Conservation (phyloP, 768 basidiomycete genomes). For the Boletus pseudopeckii region DNA sequence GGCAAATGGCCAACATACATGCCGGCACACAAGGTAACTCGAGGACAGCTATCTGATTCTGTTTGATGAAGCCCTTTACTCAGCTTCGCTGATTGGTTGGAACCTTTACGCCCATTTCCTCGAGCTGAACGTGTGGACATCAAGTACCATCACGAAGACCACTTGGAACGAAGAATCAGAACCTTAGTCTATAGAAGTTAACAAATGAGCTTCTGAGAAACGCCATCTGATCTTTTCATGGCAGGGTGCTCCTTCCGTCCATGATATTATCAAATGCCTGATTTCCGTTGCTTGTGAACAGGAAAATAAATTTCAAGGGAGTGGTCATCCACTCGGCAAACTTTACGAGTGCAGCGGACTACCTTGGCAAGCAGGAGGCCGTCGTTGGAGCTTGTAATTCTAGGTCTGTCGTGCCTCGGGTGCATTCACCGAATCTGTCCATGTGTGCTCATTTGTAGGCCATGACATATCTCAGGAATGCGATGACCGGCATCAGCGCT, state of each 20-base stretch:
- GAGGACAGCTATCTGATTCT: neutral
- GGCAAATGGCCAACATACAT: constrained; percentile 46
- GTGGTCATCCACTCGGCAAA: constrained; percentile 43
- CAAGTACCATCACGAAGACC: constrained; percentile 35
- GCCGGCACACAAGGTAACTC: constrained; percentile 43
- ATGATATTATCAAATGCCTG: neutral
- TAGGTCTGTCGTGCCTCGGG: constrained; percentile 30
- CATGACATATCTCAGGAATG: constrained; percentile 32
- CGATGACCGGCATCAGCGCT: constrained; percentile 1
- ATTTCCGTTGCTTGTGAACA: constrained; percentile 5
- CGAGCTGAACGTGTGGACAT: constrained; percentile 59
- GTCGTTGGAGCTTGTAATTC: constrained; percentile 59
- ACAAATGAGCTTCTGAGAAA: constrained; percentile 26
- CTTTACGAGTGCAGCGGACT: constrained; percentile 43
- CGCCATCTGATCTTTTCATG: constrained; percentile 47
- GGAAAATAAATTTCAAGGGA: constrained; percentile 46
- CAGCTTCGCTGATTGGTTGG: constrained; percentile 60
- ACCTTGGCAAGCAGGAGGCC: constrained; percentile 56
- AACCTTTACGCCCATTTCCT: constrained; percentile 51
- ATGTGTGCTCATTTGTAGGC: neutral
- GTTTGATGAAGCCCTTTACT: neutral
- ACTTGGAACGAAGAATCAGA: constrained; percentile 34
- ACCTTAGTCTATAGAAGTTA: constrained; percentile 41
- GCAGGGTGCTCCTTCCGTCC: neutral
- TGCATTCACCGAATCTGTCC: neutral